Conservation (phyloP, 2,329 filamentous ascomycete species). For the Cordyceps militaris region DNA sequence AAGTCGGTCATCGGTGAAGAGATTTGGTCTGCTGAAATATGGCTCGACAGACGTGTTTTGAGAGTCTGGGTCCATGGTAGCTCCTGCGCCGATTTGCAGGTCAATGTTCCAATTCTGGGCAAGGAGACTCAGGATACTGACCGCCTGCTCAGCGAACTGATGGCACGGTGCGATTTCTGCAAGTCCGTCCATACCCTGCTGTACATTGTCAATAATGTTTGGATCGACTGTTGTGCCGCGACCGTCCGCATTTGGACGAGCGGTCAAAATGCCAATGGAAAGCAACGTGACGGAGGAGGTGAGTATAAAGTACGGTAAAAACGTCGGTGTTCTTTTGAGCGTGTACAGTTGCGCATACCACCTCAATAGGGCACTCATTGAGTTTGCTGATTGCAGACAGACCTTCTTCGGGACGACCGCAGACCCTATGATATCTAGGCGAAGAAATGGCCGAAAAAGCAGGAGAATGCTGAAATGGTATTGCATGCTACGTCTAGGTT, state of each 20-base stretch:
- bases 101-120: neutral
- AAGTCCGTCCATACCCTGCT: slow-evolving; percentile 48
- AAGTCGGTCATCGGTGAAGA: neutral
- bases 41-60: neutral
- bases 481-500: slow-evolving; percentile 48
- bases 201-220: slow-evolving; percentile 38
- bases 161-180: slow-evolving; percentile 55
- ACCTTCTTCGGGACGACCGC: slow-evolving; percentile 57
- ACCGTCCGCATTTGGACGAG: slow-evolving; percentile 22
- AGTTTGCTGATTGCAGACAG: slow-evolving; percentile 54
- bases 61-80: neutral
- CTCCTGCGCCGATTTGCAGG: neutral
- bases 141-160: slow-evolving; percentile 52
- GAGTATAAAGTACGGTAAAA: slow-evolving; percentile 54
- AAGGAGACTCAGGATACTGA: slow-evolving; percentile 53
- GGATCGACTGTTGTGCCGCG: slow-evolving; percentile 27
- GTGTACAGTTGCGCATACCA: slow-evolving; percentile 55
- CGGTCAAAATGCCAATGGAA: slow-evolving; percentile 38
- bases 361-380: slow-evolving; percentile 47
- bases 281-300: slow-evolving; percentile 54
- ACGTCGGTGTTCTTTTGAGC: slow-evolving; percentile 49
- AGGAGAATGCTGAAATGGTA: slow-evolving; percentile 64
- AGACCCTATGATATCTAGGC: slow-evolving; percentile 54
- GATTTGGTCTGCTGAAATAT: neutral
- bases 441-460: slow-evolving; percentile 66